These are phyloP conservation scores for Cicer arietinum DNA, from an alignment of 306 rosid genomes.

Conservation along the genomic window DNA sequence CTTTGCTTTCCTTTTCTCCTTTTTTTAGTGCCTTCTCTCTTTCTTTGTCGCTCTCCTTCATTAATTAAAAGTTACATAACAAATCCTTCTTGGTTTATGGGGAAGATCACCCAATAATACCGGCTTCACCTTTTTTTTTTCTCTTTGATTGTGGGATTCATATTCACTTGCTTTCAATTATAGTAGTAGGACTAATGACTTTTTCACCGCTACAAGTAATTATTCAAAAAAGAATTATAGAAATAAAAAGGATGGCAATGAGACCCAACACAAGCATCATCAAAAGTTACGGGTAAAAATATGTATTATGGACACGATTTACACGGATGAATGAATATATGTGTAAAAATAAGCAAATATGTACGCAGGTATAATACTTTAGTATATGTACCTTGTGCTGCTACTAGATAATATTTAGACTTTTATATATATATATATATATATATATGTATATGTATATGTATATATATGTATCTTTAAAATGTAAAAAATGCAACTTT, in stretches of 20 bases:
- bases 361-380: too few species aligned
- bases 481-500: too few species aligned
- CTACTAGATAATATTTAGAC: too few species aligned
- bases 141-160: constrained; percentile 2
- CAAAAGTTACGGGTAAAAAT: neutral
- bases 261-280: too few species aligned
- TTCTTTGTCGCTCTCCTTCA: constrained; percentile 57
- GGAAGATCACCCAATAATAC: constrained; percentile 58
- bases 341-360: too few species aligned
- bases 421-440: too few species aligned
- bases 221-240: neutral
- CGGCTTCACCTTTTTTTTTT: constrained; percentile 42
- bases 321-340: too few species aligned
- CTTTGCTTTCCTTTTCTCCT: constrained; percentile 27
- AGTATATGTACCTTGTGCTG: too few species aligned
- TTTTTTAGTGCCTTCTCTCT: constrained; percentile 49
- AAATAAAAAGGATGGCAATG: neutral
- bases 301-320: too few species aligned
- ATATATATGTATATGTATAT: too few species aligned
- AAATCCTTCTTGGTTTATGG: constrained; percentile 66
- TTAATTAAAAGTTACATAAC: constrained; percentile 55
- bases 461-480: too few species aligned
- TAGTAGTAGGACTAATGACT: neutral
- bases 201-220: constrained; percentile 26
- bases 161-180: constrained; percentile 35